These are phyloP conservation scores for Pilatotrama ljubarskyi DNA, from an alignment of 768 basidiomycete genomes.

Conservation along the genomic window DNA sequence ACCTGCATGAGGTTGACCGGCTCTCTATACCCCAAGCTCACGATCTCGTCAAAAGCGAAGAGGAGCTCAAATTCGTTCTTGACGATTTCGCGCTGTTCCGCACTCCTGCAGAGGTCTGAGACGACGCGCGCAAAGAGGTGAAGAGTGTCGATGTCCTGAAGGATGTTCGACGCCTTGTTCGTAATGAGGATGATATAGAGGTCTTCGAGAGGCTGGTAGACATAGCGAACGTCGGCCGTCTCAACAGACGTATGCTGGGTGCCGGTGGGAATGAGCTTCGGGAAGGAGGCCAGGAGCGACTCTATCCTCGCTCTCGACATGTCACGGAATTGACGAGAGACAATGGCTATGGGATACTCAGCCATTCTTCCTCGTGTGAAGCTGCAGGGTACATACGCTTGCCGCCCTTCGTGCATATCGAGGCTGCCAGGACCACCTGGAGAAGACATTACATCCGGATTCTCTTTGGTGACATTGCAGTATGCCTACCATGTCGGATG, in stretches of 20 bases:
- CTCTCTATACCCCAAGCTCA: conserved; percentile 85
- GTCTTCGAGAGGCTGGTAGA: conserved; percentile 95
- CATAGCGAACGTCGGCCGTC: conserved; percentile 92
- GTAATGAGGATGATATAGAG: conserved; percentile 97
- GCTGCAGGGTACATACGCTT: conserved; percentile 52
- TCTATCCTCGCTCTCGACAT: conserved; percentile 93
- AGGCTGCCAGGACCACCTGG: conserved; percentile 90
- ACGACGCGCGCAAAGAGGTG: conserved; percentile 93
- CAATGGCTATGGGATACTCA: conserved; percentile 60
- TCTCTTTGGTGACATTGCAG: background rate
- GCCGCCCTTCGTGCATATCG: conserved; percentile 92
- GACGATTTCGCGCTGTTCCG: conserved; percentile 86
- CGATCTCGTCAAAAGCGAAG: conserved; percentile 95
- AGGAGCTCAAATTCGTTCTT: conserved; percentile 92
- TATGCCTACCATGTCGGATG: conserved; percentile 11
- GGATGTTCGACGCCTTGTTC: conserved; percentile 97
- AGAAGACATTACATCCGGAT: background rate
- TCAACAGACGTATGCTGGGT: conserved; percentile 97
- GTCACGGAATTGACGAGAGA: conserved; percentile 94
- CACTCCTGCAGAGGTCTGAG: conserved; percentile 84
- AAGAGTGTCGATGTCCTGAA: conserved; percentile 96
- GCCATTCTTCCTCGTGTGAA: background rate
- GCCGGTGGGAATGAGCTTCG: conserved; percentile 92
- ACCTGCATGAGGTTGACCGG: conserved; percentile 79
- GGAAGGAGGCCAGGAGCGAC: conserved; percentile 94